Evolutionary conservation across 2,329 filamentous ascomycete species (phyloP), one percentile per base, ranked within the genome.

Genomic region (Huntiella abstrusa): DNA sequence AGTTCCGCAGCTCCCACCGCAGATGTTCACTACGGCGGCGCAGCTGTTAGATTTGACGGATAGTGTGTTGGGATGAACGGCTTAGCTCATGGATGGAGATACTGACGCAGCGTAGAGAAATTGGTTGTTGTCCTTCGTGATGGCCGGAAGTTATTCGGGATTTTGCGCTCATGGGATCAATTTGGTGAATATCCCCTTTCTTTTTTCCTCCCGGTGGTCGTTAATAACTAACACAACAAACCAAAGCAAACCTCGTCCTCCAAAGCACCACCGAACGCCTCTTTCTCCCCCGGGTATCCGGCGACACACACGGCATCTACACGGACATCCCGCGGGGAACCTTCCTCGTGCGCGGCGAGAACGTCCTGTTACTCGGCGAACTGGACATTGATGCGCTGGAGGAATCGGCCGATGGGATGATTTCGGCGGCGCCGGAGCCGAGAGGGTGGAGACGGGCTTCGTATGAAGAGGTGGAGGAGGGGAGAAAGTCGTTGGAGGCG

Each of bases 21-120:
- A 98, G 68, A 95, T 96, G 81, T 98, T 98, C 66, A 93, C 91
- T 13, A 98, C 91, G 32, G 91, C 91, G 32, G 87, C 91, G 46
- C 91, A 96, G 67, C 69, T 98, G 49, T 69, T 98, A 49, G 91
- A 98, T 61, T 71, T 98, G 57, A 96, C 91, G 56, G 91, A 98
- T 67, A 98, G 88, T 96, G 76, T 68, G 83, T 12, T 5, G 12
- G 34, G 12, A 36, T 15, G 12, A 15, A n/a, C n/a, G n/a, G n/a
- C n/a, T n/a, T n/a, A n/a, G n/a, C n/a, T n/a, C n/a, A n/a, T n/a
- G n/a, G n/a, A n/a, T n/a, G 15, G 15, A 17, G n/a, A 17, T 17
- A 17, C 37, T 17, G 15, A 17, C 35, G 15, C 17, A 11, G 11
- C 54, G 52, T 61, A 96, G 91, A 98, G 68, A 98, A 98, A 66